A percentile compares a stretch with the other conserved stretches of the same genome.
These are phyloP conservation scores for Dendrocalamus latiflorus DNA, from an alignment of 202 grass and related monocot species.

Conservation along the genomic window DNA sequence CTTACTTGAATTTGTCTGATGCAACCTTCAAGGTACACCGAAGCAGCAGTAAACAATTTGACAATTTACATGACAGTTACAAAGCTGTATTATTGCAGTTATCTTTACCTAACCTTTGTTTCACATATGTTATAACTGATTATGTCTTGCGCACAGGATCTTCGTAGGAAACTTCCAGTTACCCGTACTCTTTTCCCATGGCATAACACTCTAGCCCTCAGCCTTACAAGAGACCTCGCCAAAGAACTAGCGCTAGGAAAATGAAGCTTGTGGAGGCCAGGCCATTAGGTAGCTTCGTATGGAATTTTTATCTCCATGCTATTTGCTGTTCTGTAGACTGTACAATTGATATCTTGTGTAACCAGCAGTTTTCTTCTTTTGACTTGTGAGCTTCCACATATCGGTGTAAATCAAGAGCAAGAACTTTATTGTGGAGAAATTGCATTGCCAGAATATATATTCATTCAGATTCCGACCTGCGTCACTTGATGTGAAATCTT, in stretches of 20 bases:
- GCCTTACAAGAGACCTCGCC: too few species aligned
- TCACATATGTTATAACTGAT: not conserved
- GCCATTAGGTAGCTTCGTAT: constrained; percentile 54
- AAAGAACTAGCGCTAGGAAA: too few species aligned
- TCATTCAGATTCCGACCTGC: not conserved
- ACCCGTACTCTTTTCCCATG: constrained; percentile 94
- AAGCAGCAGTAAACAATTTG: too few species aligned
- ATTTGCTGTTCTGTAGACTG: constrained; percentile 31
- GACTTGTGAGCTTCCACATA: not conserved
- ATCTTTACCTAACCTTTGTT: too few species aligned
- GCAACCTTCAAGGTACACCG: constrained; percentile 83
- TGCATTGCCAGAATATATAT: constrained; percentile 1
- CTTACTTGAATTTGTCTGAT: constrained; percentile 80
- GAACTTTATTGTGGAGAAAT: constrained; percentile 1
- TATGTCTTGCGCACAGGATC: constrained; percentile 57
- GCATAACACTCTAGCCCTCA: too few species aligned
- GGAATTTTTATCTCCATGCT: constrained; percentile 34
- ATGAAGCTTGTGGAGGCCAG: too few species aligned
- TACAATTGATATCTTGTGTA: constrained; percentile 25
- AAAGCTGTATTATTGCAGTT: too few species aligned
- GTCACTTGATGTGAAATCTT: not conserved
- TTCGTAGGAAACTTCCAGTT: constrained; percentile 93
- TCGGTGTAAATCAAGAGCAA: constrained; percentile 32
- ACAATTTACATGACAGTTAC: too few species aligned
- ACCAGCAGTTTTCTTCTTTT: constrained; percentile 27